These are phyloP conservation scores for Casuarina cunninghamiana DNA, from an alignment of 306 rosid species.

Conservation along the genomic window DNA sequence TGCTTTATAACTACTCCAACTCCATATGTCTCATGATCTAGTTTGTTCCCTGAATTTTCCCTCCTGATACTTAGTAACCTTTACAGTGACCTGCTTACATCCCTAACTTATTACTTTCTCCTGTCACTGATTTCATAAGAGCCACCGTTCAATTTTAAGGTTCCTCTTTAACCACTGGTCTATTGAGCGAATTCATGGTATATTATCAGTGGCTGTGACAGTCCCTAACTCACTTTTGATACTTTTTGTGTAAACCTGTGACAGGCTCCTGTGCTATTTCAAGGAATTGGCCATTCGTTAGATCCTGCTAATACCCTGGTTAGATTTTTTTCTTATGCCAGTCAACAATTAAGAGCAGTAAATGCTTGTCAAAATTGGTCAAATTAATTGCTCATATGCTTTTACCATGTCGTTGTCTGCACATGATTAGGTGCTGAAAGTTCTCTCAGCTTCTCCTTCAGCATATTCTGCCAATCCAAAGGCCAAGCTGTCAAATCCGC, in stretches of 20 bases:
- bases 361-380: slow-evolving; percentile 14
- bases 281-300: slow-evolving; percentile 88
- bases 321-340: slow-evolving; percentile 31
- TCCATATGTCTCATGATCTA: background rate
- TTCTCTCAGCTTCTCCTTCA: slow-evolving; percentile 86
- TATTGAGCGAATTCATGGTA: background rate
- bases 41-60: background rate
- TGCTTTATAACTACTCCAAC: background rate
- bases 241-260: slow-evolving; percentile 26
- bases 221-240: slow-evolving; percentile 24
- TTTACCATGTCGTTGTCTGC: slow-evolving; percentile 7
- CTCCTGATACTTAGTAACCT: background rate
- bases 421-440: slow-evolving; percentile 72
- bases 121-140: background rate
- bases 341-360: slow-evolving; percentile 10
- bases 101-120: background rate
- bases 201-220: slow-evolving; percentile 8
- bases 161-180: background rate
- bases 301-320: slow-evolving; percentile 89
- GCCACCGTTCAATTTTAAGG: background rate
- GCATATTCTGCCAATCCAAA: slow-evolving; percentile 90
- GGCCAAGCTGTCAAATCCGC: slow-evolving; percentile 81
- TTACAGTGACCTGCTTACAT: background rate
- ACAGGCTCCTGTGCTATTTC: slow-evolving; percentile 98
- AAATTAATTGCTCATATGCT: slow-evolving; percentile 18